These are phyloP conservation scores for Aspergillus ostianus DNA, from an alignment of 495 filamentous ascomycete genomes.

Conservation along the genomic window DNA sequence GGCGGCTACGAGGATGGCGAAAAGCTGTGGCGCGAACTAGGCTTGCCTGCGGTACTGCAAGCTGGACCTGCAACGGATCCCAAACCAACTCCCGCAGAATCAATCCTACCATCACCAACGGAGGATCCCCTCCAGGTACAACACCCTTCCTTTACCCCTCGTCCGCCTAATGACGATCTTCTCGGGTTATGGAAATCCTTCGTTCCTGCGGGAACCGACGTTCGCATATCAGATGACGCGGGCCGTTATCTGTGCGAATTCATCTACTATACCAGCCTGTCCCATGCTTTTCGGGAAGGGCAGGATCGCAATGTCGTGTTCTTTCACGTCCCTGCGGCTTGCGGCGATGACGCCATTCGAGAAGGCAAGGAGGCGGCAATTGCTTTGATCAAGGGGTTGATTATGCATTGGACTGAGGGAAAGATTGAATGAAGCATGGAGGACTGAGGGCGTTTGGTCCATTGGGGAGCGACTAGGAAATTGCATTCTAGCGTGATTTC, in stretches of 20 bases:
- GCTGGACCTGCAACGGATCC: constrained; percentile 25
- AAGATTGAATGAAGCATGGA: constrained; percentile 8
- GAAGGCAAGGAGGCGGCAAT: constrained; percentile 62
- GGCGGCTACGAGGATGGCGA: constrained; percentile 52
- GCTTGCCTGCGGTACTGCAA: constrained; percentile 33
- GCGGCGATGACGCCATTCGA: constrained; percentile 52
- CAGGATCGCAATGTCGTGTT: constrained; percentile 64
- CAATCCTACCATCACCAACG: background rate
- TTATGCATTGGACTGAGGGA: constrained; percentile 45
- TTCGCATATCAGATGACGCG: constrained; percentile 69
- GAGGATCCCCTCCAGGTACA: background rate
- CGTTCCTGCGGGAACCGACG: constrained; percentile 43
- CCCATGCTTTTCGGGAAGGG: constrained; percentile 48
- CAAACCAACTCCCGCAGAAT: background rate
- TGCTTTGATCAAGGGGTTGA: constrained; percentile 68
- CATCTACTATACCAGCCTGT: constrained; percentile 76
- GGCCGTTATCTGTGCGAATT: constrained; percentile 86
- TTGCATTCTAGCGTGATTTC: background rate
- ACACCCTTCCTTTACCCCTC: constrained; percentile 16
- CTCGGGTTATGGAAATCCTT: constrained; percentile 35
- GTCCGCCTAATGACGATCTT: constrained; percentile 35
- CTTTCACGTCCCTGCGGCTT: constrained; percentile 70
- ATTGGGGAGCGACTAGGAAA: too few species aligned
- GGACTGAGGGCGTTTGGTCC: background rate
- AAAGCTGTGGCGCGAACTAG: constrained; percentile 45